Conservation (phyloP, 2,329 filamentous ascomycete genomes). For the Emergomyces pasteurianus region DNA sequence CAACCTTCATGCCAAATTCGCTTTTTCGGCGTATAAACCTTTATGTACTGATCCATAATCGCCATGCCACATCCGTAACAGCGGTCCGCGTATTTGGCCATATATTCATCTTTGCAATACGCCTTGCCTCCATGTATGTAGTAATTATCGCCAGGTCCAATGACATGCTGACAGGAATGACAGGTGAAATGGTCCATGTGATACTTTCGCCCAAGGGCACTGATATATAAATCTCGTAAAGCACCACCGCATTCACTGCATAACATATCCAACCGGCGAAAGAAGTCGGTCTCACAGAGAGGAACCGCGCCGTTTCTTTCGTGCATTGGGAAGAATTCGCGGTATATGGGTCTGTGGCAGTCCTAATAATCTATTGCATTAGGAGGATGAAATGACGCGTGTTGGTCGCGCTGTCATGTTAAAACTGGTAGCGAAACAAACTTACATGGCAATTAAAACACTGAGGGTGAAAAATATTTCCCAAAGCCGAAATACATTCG, state of each 20-base stretch:
- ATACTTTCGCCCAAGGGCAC: not conserved
- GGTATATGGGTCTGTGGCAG: not conserved
- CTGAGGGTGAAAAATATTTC: not conserved
- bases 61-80: not conserved
- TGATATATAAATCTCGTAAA: not conserved
- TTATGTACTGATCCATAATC: not conserved
- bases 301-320: not conserved
- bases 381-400: too few relatives aligned
- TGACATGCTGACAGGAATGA: not conserved
- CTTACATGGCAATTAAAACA: conserved; percentile 1
- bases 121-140: not conserved
- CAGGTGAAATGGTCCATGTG: conserved; percentile 1
- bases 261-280: not conserved
- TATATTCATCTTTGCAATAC: not conserved
- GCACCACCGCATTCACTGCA: not conserved
- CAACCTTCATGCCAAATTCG: not conserved
- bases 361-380: not conserved
- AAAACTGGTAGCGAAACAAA: not conserved
- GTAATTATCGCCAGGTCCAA: not conserved
- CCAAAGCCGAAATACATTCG: not conserved
- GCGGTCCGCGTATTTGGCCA: not conserved
- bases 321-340: not conserved
- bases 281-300: not conserved
- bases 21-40: not conserved
- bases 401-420: not conserved